Conservation (phyloP, 305 asterid species). For the Petunia hybrid region DNA sequence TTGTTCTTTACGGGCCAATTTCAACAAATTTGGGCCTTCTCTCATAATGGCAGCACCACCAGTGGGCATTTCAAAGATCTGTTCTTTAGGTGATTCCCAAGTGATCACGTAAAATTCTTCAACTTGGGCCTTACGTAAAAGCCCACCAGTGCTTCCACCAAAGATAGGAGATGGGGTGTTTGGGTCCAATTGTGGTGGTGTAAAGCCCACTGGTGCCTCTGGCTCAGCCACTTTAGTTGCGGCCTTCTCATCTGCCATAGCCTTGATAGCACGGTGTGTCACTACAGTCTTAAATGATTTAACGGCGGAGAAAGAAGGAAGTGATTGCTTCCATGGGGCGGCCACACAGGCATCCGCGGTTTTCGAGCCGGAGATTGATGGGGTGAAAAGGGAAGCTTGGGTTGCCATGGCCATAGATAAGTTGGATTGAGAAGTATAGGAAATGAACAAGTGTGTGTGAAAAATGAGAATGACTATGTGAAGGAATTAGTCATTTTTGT, state of each 20-base stretch:
- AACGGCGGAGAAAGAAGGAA: conserved; percentile 47
- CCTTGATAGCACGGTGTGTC: conserved; percentile 56
- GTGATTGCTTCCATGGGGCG: conserved; percentile 60
- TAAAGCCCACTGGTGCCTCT: neutral
- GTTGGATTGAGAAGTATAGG: neutral
- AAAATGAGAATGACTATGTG: neutral
- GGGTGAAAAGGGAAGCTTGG: conserved; percentile 88
- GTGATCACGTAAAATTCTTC: conserved; percentile 34
- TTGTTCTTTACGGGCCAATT: conserved; percentile 90
- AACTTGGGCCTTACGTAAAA: conserved; percentile 20
- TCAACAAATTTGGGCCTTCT: conserved; percentile 82
- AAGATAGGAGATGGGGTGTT: conserved; percentile 26
- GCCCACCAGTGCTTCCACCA: conserved; percentile 32
- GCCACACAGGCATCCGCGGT: neutral
- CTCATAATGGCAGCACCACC: conserved; percentile 99
- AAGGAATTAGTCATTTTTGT: neutral
- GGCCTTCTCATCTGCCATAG: conserved; percentile 56
- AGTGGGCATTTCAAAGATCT: conserved; percentile 75
- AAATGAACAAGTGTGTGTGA: neutral
- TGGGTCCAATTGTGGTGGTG: conserved; percentile 15
- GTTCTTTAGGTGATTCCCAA: conserved; percentile 34
- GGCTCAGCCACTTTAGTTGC: conserved; percentile 44
- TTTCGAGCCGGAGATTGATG: conserved; percentile 54
- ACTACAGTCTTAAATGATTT: conserved; percentile 41
- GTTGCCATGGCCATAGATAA: conserved; percentile 75